Evolutionary conservation across 2,329 filamentous ascomycete genomes (phyloP).

Genomic region (Xylariaceae sp.): DNA sequence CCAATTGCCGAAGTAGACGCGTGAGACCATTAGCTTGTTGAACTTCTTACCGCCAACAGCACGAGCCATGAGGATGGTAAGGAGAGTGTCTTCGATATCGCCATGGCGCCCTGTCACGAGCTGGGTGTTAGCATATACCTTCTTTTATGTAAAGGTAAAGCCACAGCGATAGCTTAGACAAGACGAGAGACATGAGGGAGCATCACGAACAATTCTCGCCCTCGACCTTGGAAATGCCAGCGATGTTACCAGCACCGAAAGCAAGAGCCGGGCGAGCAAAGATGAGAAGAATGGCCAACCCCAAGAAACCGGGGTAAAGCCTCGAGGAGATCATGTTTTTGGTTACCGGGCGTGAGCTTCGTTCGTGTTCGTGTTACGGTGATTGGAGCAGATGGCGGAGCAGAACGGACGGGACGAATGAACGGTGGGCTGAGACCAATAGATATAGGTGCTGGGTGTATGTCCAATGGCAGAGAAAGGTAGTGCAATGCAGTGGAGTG

Average conservation of each 20-base stretch:
- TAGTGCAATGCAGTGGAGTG: neutral
- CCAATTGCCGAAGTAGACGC: constrained; percentile 97
- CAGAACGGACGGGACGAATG: neutral
- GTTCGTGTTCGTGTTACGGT: neutral
- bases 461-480: neutral
- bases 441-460: neutral
- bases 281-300: constrained; percentile 58
- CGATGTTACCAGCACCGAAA: constrained; percentile 88
- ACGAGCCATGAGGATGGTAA: constrained; percentile 60
- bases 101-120: constrained; percentile 65
- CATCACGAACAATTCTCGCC: constrained; percentile 68
- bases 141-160: neutral
- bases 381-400: neutral
- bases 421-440: neutral
- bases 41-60: constrained; percentile 69
- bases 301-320: constrained; percentile 49
- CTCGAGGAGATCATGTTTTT: constrained; percentile 46
- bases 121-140: constrained; percentile 16
- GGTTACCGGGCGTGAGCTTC: constrained; percentile 15
- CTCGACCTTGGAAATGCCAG: constrained; percentile 72
- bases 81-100: constrained; percentile 87
- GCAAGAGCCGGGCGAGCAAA: constrained; percentile 66
- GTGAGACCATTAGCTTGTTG: constrained; percentile 78
- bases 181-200: neutral
- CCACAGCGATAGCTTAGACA: neutral